Evolutionary conservation across 1,139 yeast species (phyloP).

Genomic region (Kodamaea ohmeri): DNA sequence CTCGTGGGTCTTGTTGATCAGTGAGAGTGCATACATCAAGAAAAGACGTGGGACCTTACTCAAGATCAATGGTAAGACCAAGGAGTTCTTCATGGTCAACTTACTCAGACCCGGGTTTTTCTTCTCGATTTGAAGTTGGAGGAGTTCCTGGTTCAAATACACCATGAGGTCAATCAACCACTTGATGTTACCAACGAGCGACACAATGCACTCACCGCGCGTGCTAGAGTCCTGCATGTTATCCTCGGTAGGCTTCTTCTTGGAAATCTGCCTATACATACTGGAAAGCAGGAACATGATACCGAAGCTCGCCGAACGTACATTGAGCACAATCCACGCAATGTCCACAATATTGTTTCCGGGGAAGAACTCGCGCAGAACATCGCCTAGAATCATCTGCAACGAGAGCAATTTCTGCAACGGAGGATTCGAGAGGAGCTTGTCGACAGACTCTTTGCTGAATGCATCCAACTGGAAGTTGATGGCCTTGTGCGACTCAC

Average conservation of each 20-base stretch:
- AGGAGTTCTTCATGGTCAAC: constrained; percentile 30
- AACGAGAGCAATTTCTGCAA: constrained; percentile 62
- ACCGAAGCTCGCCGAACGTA: constrained; percentile 71
- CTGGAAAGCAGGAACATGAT: constrained; percentile 70
- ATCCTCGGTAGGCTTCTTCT: constrained; percentile 50
- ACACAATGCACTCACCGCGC: constrained; percentile 56
- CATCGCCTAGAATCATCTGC: constrained; percentile 66
- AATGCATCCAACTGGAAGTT: constrained; percentile 64
- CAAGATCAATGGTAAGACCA: constrained; percentile 53
- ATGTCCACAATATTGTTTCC: constrained; percentile 45
- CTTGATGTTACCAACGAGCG: constrained; percentile 68
- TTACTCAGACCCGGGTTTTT: constrained; percentile 22
- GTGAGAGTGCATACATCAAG: constrained; percentile 65
- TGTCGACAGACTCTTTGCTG: constrained; percentile 66
- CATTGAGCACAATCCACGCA: constrained; percentile 67
- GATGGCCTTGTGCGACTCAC: constrained; percentile 68
- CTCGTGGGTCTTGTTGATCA: constrained; percentile 66
- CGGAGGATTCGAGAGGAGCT: constrained; percentile 69
- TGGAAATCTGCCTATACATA: constrained; percentile 54
- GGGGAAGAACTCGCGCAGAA: constrained; percentile 16
- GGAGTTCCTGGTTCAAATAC: constrained; percentile 64
- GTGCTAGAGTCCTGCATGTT: constrained; percentile 52
- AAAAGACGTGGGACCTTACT: constrained; percentile 72
- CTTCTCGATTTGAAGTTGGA: constrained; percentile 32
- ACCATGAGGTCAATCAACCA: constrained; percentile 76